phyloP scores from a whole-genome alignment of 768 basidiomycete species.

The Leccinum rimulosum region DNA sequence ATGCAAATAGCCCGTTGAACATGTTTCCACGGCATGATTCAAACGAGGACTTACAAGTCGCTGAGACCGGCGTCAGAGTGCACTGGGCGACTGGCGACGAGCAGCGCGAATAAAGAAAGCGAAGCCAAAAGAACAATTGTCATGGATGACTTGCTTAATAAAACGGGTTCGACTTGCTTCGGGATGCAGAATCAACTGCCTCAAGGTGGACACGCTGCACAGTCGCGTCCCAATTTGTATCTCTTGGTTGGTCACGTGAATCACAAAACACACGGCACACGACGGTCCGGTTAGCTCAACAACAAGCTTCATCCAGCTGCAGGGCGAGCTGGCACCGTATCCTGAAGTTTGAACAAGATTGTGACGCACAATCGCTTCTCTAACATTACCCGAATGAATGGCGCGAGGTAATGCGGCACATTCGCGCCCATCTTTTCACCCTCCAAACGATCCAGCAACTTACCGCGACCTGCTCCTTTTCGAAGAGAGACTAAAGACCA shows the following conservation, averaged over 20 bases:
- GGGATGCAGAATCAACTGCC: constrained; percentile 23
- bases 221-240: constrained; percentile 26
- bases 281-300: constrained; percentile 6
- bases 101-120: constrained; percentile 41
- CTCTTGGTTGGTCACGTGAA: constrained; percentile 21
- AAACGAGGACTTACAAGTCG: constrained; percentile 28
- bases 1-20: constrained; percentile 13
- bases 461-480: constrained; percentile 88
- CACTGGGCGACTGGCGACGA: constrained; percentile 43
- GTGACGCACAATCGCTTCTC: not conserved
- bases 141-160: constrained; percentile 26
- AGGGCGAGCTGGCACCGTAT: not conserved
- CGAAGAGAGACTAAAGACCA: constrained; percentile 95
- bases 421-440: constrained; percentile 44
- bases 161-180: constrained; percentile 10
- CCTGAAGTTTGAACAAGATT: not conserved
- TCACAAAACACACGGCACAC: constrained; percentile 2
- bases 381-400: constrained; percentile 16
- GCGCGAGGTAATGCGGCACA: constrained; percentile 23
- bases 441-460: constrained; percentile 73
- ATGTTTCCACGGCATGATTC: constrained; percentile 9
- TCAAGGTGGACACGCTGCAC: constrained; percentile 21
- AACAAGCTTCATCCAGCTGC: not conserved
- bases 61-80: constrained; percentile 23
- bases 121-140: constrained; percentile 38